phyloP scores from a whole-genome alignment of 257 asterid genomes.

The Nicotiana otophora region DNA sequence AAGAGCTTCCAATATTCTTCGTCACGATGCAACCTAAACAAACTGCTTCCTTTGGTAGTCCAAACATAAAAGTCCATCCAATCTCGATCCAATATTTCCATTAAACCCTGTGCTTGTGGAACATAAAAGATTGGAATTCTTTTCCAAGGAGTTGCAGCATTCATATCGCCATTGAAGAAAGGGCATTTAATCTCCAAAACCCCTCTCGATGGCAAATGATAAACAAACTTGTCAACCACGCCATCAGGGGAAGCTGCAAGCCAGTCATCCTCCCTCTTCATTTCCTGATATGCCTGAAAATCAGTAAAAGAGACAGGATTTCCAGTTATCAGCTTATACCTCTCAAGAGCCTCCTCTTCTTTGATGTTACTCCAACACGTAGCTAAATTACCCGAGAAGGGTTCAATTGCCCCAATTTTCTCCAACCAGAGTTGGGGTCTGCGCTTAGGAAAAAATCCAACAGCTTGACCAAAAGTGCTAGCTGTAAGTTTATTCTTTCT shows the following conservation, averaged over 20 bases:
- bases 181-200: conserved; percentile 86
- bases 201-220: conserved; percentile 51
- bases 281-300: conserved; percentile 47
- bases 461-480: conserved; percentile 67
- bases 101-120: conserved; percentile 92
- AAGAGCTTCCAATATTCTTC: conserved; percentile 55
- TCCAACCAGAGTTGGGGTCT: conserved; percentile 77
- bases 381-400: conserved; percentile 63
- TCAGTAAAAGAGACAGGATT: conserved; percentile 39
- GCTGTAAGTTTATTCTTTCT: conserved; percentile 79
- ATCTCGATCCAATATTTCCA: conserved; percentile 81
- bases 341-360: conserved; percentile 74
- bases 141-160: conserved; percentile 50
- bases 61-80: conserved; percentile 87
- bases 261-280: conserved; percentile 42
- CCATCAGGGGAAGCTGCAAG: conserved; percentile 95
- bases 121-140: conserved; percentile 61
- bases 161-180: conserved; percentile 49
- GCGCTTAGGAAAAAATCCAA: conserved; percentile 76
- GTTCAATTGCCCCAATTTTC: conserved; percentile 70
- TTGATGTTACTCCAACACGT: conserved; percentile 75
- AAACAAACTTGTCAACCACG: conserved; percentile 30
- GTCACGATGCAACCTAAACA: conserved; percentile 63
- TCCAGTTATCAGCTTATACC: conserved; percentile 57
- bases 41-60: conserved; percentile 75